phyloP scores from a whole-genome alignment of 2,329 filamentous ascomycete genomes.

The Periconia sp. region DNA sequence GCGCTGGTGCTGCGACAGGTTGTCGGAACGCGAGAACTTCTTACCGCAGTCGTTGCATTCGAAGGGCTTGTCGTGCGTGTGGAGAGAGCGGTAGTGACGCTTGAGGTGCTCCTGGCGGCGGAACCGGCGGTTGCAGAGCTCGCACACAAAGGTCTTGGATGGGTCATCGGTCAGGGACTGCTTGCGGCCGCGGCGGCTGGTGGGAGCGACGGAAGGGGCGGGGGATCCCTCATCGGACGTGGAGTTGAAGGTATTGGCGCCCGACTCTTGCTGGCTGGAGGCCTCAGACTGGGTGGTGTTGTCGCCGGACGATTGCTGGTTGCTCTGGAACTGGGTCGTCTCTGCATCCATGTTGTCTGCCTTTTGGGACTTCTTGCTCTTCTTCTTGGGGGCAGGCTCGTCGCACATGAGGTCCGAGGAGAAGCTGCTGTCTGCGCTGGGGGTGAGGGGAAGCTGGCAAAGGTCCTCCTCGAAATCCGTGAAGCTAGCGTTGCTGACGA shows the following conservation, averaged over 20 bases:
- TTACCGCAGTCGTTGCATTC: conserved; percentile 97
- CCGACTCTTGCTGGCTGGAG: conserved; percentile 40
- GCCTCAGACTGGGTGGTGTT: conserved; percentile 37
- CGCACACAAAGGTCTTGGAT: conserved; percentile 97
- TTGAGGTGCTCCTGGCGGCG: conserved; percentile 97
- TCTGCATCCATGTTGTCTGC: conserved; percentile 39
- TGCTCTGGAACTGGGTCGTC: conserved; percentile 36
- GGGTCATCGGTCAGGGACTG: conserved; percentile 97
- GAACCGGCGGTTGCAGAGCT: conserved; percentile 95
- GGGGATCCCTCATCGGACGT: conserved; percentile 46
- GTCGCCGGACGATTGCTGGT: conserved; percentile 36
- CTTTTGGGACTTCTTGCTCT: conserved; percentile 26
- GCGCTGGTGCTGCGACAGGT: conserved; percentile 91
- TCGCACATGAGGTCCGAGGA: conserved; percentile 33
- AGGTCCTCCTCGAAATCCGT: conserved; percentile 72
- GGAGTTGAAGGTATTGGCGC: conserved; percentile 47
- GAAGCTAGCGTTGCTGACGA: conserved; percentile 74
- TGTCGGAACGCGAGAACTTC: conserved; percentile 98
- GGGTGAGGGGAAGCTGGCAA: conserved; percentile 62
- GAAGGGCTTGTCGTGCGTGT: conserved; percentile 98
- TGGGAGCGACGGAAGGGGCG: conserved; percentile 51
- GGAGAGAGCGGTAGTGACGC: conserved; percentile 96
- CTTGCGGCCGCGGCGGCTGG: conserved; percentile 94
- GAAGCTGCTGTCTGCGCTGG: conserved; percentile 56
- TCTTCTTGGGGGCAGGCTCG: conserved; percentile 26